phyloP scores from a whole-genome alignment of 306 rosid species.

The Prunus kanzakura region DNA sequence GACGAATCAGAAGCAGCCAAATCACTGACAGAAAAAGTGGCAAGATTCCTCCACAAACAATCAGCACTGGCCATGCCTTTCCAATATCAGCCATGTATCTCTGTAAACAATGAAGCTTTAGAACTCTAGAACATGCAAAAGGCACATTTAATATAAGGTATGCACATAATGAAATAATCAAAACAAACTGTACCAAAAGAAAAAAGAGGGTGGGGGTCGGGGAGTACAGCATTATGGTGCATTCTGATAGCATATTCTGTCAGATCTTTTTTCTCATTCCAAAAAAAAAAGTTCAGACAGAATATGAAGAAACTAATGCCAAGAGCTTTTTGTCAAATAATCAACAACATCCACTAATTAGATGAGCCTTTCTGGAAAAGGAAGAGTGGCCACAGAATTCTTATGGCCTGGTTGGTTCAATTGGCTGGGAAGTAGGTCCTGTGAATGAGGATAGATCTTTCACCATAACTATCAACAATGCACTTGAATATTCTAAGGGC shows the following conservation, averaged over 20 bases:
- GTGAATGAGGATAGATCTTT: not conserved
- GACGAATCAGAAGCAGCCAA: slow-evolving; percentile 94
- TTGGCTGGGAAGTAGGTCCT: slow-evolving; percentile 5
- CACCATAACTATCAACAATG: not conserved
- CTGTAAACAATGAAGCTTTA: slow-evolving; percentile 27
- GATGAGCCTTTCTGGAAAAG: not conserved
- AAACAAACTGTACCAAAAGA: not conserved
- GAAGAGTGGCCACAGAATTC: not conserved
- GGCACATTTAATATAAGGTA: not conserved
- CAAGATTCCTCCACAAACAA: slow-evolving; percentile 91
- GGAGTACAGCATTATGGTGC: not conserved
- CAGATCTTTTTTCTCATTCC: not conserved
- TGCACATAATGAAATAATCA: not conserved
- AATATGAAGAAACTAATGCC: not conserved
- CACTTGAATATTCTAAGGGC: not conserved
- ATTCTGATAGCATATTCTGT: not conserved
- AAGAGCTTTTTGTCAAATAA: not conserved
- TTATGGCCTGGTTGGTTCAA: not conserved
- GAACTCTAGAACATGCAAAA: not conserved
- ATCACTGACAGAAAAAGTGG: slow-evolving; percentile 88
- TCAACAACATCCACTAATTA: not conserved
- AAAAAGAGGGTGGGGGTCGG: not conserved
- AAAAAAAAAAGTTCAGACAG: not conserved
- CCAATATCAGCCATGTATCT: slow-evolving; percentile 98
- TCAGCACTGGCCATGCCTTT: slow-evolving; percentile 92